Evolutionary conservation across 2,329 filamentous ascomycete genomes (phyloP), one percentile per base, ranked within the genome.

Genomic region (Falciphora oryzae): DNA sequence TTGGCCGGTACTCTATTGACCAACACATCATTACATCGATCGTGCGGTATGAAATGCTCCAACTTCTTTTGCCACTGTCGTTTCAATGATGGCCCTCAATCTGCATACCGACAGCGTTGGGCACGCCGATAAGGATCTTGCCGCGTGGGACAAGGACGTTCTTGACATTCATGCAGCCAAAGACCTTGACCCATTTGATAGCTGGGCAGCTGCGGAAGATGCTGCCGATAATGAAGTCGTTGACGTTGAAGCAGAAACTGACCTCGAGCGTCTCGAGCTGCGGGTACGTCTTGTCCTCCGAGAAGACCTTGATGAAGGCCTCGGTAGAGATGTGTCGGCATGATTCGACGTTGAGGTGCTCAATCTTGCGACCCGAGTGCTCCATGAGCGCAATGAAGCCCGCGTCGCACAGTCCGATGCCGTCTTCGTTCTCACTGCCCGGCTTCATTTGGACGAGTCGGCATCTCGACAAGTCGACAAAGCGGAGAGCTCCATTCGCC

Each of bases 331-430:
- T 93, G 73, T 97, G 90, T 3, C 94, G 89, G 72, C 92, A 96
- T 0, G 89, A 91, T 18, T 91, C 85, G n/a, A 97, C 80, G 71
- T 96, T 91, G 44, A 98, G 79, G 57, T 83, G 79, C 66, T 82
- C 81, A 2, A 98, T 76, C 14, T 77, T 80, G 1, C 77, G 73
- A 4, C 91, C 91, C 0, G 93, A 97, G 73, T 97, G 94, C 0
- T 80, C 78, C 91, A 97, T 97, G 58, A 97, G 77, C 0, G 92
- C 91, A 68, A 83, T 80, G 77, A 98, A 94, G 0, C 90, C 93
- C 7, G 83, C 77, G 0, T 87, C 89, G 63, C 89, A 92, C 38
- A 97, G 81, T 1, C 93, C 94, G 59, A 94, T 78, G 29, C 83
- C 81, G 65, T 87, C 78, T 0, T 85, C 83, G 60, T 88, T 88